These are phyloP conservation scores for Yamadazyma phyllophila DNA, from an alignment of 805 yeast genomes.

Conservation along the genomic window DNA sequence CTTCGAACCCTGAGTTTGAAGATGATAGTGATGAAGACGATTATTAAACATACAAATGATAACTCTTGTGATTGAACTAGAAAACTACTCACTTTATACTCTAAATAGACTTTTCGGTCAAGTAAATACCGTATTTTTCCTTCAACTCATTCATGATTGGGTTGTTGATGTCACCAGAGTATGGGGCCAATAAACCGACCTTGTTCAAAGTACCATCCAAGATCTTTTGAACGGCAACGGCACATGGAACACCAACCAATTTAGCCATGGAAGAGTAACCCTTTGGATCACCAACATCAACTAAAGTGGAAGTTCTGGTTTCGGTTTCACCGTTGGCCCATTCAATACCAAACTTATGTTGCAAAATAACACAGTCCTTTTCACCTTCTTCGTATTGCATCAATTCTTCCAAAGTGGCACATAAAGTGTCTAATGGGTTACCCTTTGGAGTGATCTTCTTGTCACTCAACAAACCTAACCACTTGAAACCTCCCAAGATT, in stretches of 20 bases:
- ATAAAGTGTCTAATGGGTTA: slow-evolving; percentile 91
- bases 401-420: slow-evolving; percentile 92
- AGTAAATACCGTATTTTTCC: slow-evolving; percentile 82
- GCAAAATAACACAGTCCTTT: slow-evolving; percentile 91
- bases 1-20: slow-evolving; percentile 29
- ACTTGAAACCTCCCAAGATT: slow-evolving; percentile 82
- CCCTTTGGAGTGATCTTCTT: slow-evolving; percentile 80
- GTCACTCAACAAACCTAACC: slow-evolving; percentile 91
- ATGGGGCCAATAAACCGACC: slow-evolving; percentile 89
- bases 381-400: slow-evolving; percentile 96
- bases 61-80: not conserved
- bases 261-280: slow-evolving; percentile 98
- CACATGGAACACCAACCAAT: slow-evolving; percentile 97
- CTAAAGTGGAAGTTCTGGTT: slow-evolving; percentile 91
- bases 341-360: slow-evolving; percentile 96
- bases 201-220: slow-evolving; percentile 73
- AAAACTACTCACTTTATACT: not conserved
- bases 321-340: slow-evolving; percentile 92
- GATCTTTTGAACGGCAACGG: slow-evolving; percentile 87
- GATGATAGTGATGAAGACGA: slow-evolving; percentile 19
- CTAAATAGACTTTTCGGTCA: slow-evolving; percentile 78
- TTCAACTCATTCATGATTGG: slow-evolving; percentile 90
- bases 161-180: slow-evolving; percentile 83
- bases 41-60: not conserved
- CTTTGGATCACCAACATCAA: slow-evolving; percentile 84